These are phyloP conservation scores for Pseudocercospora fijiensis DNA, from an alignment of 2,329 filamentous ascomycete genomes.

Conservation along the genomic window DNA sequence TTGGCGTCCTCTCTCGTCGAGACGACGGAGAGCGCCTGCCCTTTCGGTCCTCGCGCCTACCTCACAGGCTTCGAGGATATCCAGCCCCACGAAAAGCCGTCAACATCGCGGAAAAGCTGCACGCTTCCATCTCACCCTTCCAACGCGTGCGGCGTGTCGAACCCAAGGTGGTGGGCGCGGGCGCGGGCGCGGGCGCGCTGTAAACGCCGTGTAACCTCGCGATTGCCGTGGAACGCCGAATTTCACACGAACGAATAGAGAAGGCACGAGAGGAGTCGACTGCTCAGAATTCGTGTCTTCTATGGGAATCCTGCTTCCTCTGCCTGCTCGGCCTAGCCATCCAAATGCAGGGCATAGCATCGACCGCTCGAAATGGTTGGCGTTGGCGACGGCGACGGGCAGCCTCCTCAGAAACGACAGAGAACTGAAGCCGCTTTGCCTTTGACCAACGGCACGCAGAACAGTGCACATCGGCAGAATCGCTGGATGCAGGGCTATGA, in stretches of 20 bases:
- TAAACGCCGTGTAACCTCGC: neutral
- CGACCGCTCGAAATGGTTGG: neutral
- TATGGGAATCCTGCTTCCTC: neutral
- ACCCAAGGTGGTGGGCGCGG: neutral
- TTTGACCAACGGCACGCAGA: neutral
- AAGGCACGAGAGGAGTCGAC: neutral
- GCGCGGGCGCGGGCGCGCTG: no score
- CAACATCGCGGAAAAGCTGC: neutral
- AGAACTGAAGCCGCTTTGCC: neutral
- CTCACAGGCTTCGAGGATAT: neutral
- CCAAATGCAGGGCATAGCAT: neutral
- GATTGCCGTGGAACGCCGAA: neutral
- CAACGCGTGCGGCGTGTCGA: neutral
- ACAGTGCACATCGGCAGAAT: neutral
- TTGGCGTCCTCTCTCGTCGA: neutral
- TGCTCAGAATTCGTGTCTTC: neutral
- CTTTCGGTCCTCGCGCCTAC: neutral
- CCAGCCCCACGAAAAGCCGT: neutral
- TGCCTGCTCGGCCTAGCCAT: neutral
- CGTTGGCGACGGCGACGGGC: slow-evolving; percentile 1
- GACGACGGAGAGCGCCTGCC: neutral
- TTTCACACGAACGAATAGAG: neutral
- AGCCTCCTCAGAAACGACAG: slow-evolving; percentile 2
- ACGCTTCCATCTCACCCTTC: neutral
- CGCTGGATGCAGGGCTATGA: neutral